Conservation (phyloP, 495 filamentous ascomycete species). For the Penicillium coprophilum region DNA sequence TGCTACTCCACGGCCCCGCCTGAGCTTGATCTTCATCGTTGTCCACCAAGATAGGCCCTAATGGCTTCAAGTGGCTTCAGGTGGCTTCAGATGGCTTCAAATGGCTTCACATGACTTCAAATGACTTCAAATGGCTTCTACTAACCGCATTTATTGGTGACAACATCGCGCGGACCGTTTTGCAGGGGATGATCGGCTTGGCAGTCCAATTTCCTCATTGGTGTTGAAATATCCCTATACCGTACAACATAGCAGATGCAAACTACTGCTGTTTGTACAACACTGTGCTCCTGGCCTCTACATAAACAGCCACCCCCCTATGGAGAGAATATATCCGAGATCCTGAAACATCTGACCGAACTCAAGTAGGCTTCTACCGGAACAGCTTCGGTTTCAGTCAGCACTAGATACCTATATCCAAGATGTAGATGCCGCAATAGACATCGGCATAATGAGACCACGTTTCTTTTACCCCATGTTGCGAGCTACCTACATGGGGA, state of each 20-base stretch:
- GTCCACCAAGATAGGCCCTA: background rate
- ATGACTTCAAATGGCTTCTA: conserved; percentile 5
- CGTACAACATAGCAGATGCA: background rate
- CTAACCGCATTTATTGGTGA: background rate
- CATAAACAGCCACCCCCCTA: background rate
- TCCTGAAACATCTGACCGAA: background rate
- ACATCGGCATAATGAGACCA: background rate
- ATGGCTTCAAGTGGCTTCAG: background rate
- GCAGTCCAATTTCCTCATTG: background rate
- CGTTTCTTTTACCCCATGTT: background rate
- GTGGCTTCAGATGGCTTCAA: background rate
- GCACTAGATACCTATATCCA: background rate
- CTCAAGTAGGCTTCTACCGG: background rate
- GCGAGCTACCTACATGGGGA: background rate
- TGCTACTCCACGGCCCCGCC: background rate
- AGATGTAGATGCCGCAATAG: background rate
- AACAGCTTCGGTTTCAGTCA: background rate
- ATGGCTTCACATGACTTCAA: conserved; percentile 5
- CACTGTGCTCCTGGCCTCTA: background rate
- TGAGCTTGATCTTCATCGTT: background rate
- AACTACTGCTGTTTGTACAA: background rate
- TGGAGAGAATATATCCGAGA: background rate
- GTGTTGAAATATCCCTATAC: background rate
- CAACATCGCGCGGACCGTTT: background rate
- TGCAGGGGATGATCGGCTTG: background rate